Evolutionary conservation across 2,329 filamentous ascomycete genomes (phyloP), one percentile per base, ranked within the genome.

Genomic region (Gliomastix tumulicola): DNA sequence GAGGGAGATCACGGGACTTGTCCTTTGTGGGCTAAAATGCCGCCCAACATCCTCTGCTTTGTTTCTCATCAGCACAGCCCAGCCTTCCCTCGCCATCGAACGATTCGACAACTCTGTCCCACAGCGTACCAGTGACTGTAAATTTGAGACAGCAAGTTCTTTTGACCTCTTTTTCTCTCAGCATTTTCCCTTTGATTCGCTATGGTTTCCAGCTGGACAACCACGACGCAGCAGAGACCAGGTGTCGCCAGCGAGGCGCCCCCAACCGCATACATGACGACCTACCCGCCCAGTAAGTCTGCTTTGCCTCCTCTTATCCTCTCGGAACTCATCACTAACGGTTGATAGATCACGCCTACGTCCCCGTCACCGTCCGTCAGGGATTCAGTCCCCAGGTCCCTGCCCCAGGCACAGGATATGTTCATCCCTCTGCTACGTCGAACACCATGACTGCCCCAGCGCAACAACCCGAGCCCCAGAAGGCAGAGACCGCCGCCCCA

Each of bases 341-440:
- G n/a, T 23, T 21, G 7, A n/a, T 38, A 60, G 65, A 67, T 45
- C 69, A 74, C 49, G 76, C 76, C 41, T 82, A 73, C 49, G 78
- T 73, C 41, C 63, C 74, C 45, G 77, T 82, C 44, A 68, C 73
- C 59, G 74, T 79, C 51, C 76, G 76, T 48, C 76, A 77, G 59
- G 71, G 65, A 47, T 75, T 81, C 55, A 62, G 64, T 53, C 60
- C 69, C 48, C 67, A 63, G 47, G 44, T 52, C 36, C 52, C 59
- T 42, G 54, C 36, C 13, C 32, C 44, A 23, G 54, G 58, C 45
- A 40, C 49, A 37, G 51, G 49, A 42, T 57, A 61, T 43, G 46
- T 46, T 41, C 46, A 50, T 44, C 34, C 51, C 41, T 43, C 51
- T 41, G 27, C 38, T 21, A 39, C 28, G 27, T 45, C 27, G 16